A percentile compares a stretch with the other conserved stretches of the same genome.
Evolutionary conservation across 2,329 filamentous ascomycete genomes (phyloP).

Genomic region (Capronia americana): DNA sequence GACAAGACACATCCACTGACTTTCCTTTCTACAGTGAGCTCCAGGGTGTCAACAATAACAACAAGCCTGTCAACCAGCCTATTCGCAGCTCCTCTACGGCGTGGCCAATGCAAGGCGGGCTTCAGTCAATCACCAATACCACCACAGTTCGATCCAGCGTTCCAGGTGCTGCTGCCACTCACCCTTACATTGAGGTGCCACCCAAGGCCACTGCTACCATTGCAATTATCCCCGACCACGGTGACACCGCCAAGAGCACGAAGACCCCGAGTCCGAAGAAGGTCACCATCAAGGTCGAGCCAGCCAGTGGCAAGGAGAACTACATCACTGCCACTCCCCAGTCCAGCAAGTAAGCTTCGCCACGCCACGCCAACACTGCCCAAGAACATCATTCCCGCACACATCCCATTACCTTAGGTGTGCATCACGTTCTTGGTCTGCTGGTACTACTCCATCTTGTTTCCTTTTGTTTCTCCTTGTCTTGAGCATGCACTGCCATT

Average conservation of each 20-base stretch:
- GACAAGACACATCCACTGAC: constrained; percentile 40
- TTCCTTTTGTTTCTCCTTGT: constrained; percentile 34
- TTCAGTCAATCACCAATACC: constrained; percentile 50
- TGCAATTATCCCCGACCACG: constrained; percentile 42
- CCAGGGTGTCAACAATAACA: constrained; percentile 46
- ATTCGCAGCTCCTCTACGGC: constrained; percentile 40
- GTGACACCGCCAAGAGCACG: constrained; percentile 42
- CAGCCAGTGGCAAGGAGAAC: constrained; percentile 50
- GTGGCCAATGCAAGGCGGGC: constrained; percentile 48
- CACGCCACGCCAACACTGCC: constrained; percentile 10
- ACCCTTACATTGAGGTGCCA: constrained; percentile 42
- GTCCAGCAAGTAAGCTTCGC: constrained; percentile 39
- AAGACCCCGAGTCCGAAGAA: constrained; percentile 51
- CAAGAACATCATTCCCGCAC: constrained; percentile 28
- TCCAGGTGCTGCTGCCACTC: constrained; percentile 38
- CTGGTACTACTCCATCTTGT: constrained; percentile 29
- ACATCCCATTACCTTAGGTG: constrained; percentile 30
- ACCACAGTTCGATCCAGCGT: constrained; percentile 39
- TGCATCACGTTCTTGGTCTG: constrained; percentile 32
- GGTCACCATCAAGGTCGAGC: constrained; percentile 46
- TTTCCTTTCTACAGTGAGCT: constrained; percentile 43
- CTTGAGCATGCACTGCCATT: constrained; percentile 29
- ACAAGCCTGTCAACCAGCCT: constrained; percentile 45
- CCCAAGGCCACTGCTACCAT: constrained; percentile 47
- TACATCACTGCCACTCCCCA: constrained; percentile 43